These are phyloP conservation scores for Candida verbasci DNA, from an alignment of 805 yeast genomes.

Conservation along the genomic window DNA sequence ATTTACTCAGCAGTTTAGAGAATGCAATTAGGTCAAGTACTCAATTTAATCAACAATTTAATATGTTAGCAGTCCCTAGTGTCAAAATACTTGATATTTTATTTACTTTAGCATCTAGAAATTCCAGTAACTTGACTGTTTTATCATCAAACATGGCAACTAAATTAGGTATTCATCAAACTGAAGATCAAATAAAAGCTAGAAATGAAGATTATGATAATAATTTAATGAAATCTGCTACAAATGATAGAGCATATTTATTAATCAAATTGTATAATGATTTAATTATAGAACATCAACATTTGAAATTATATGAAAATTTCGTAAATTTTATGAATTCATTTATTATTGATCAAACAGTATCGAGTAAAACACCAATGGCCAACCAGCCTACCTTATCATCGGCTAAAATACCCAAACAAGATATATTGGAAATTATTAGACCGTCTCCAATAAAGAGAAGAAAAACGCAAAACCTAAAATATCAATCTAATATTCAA, in stretches of 20 bases:
- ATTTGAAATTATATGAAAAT: slow-evolving; percentile 1
- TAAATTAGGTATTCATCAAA: slow-evolving; percentile 13
- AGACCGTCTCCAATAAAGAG: slow-evolving; percentile 6
- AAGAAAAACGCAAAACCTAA: not conserved
- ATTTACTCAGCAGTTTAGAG: slow-evolving; percentile 24
- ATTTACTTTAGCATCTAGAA: slow-evolving; percentile 27
- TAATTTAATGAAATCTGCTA: slow-evolving; percentile 15
- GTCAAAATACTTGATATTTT: slow-evolving; percentile 22
- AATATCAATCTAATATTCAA: slow-evolving; percentile 1
- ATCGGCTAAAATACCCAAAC: not conserved
- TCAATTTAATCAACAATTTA: slow-evolving; percentile 1
- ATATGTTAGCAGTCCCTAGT: slow-evolving; percentile 18
- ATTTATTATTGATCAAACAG: slow-evolving; percentile 2
- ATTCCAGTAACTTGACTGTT: slow-evolving; percentile 22
- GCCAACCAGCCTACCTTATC: not conserved
- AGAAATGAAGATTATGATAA: slow-evolving; percentile 17
- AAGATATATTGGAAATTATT: slow-evolving; percentile 3
- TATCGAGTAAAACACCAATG: not conserved
- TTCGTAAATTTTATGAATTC: slow-evolving; percentile 1
- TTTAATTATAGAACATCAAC: not conserved
- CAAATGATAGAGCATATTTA: slow-evolving; percentile 14
- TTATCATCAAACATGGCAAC: slow-evolving; percentile 13
- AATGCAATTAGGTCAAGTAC: slow-evolving; percentile 7
- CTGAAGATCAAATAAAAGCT: slow-evolving; percentile 17
- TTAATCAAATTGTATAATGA: slow-evolving; percentile 2